phyloP scores from a whole-genome alignment of 2,329 filamentous ascomycete genomes.

The Penicillium fuscoglaucum region DNA sequence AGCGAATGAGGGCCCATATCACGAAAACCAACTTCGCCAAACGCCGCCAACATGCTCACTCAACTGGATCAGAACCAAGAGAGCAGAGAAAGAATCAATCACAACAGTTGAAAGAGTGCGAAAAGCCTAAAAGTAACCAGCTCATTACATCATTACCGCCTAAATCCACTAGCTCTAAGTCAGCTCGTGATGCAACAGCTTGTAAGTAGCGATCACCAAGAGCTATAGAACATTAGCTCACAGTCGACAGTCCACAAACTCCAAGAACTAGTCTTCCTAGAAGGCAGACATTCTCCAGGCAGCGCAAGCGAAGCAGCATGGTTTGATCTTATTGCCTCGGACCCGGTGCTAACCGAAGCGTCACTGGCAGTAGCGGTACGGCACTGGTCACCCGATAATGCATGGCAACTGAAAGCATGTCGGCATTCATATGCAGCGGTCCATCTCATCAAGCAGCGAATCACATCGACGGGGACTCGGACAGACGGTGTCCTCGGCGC shows the following conservation, averaged over 20 bases:
- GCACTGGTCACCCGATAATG: constrained; percentile 22
- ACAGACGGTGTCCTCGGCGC: constrained; percentile 27
- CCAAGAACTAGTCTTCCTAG: background rate
- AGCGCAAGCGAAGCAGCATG: constrained; percentile 22
- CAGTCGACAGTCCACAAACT: background rate
- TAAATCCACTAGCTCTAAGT: background rate
- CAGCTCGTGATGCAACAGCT: background rate
- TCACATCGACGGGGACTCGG: constrained; percentile 14
- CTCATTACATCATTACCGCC: background rate
- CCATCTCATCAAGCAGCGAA: constrained; percentile 21
- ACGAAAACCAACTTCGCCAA: background rate
- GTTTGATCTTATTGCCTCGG: constrained; percentile 25
- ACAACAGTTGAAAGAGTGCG: background rate
- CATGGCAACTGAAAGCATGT: constrained; percentile 22
- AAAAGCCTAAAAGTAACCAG: background rate
- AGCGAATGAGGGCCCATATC: background rate
- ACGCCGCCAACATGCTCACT: background rate
- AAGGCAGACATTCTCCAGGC: background rate
- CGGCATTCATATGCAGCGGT: constrained; percentile 20
- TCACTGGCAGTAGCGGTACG: constrained; percentile 25
- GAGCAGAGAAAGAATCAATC: background rate
- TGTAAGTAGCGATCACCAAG: background rate
- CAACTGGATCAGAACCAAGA: background rate
- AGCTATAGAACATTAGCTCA: background rate
- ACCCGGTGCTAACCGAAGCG: constrained; percentile 26